Evolutionary conservation across 176 grass and related monocot species (phyloP), one percentile per base, ranked within the genome.

Genomic region (Rhynchospora pubera): DNA sequence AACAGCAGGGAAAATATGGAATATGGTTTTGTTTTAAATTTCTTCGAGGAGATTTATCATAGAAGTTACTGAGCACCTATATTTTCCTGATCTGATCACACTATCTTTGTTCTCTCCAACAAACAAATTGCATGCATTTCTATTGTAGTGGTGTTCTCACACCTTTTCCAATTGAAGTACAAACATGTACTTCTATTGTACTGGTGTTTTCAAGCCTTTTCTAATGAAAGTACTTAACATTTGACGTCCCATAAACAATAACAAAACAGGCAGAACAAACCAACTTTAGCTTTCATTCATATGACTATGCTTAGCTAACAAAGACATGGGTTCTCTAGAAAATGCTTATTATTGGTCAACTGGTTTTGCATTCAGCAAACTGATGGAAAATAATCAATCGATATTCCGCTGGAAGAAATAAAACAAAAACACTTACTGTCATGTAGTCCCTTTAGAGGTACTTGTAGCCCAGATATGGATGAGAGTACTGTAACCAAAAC

Each of bases 401-500:
- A 30, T 32, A 76, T 28, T 50, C 26, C 22, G 55, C 28, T 16
- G 30, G 50, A 11, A 76, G 0, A 48, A 4, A 55, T 18, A 30
- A 55, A 30, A 26, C 28, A 55, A 48, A 55, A 51, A 76, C 48
- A 76, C 72, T 91, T 91, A 99, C 96, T 64, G 81, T 91, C 79
- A 14, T 73, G 78, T 84, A 99, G 91, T 67, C 77, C 23, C 76
- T 81, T 90, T 64, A 91, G 87, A 83, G 83, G 89, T 81, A 91
- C 87, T 87, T 95, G 87, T 69, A 99, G 85, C 70, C 96, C 96
- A 91, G 92, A 99, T 82, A 99, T 91, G 62, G 96, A 95, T 62
- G 96, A 99, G 39, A 93, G 78, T 12, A 99, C 96, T 99, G 80
- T 66, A 86, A 88, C 63, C 16, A 89, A 83, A 85, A 30, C 7